These are phyloP conservation scores for Pyrenochaeta sp. DNA, from an alignment of 2,329 filamentous ascomycete species.

Conservation along the genomic window DNA sequence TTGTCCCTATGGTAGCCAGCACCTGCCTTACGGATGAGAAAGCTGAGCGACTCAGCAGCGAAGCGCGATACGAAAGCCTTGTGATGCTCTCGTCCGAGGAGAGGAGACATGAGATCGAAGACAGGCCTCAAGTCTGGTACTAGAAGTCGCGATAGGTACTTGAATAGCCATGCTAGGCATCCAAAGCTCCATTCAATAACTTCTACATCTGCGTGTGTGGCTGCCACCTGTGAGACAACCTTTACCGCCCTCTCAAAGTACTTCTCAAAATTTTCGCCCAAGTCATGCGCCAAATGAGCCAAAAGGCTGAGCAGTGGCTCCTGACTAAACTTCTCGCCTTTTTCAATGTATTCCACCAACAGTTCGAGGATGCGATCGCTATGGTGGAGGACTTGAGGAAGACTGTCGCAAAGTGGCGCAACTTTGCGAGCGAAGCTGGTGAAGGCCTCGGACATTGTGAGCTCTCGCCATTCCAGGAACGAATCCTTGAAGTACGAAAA, in stretches of 20 bases:
- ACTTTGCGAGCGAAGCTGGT: constrained; percentile 78
- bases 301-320: constrained; percentile 89
- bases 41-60: constrained; percentile 93
- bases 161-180: constrained; percentile 93
- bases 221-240: constrained; percentile 80
- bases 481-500: constrained; percentile 89
- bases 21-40: constrained; percentile 88
- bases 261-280: constrained; percentile 86
- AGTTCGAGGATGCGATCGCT: constrained; percentile 83
- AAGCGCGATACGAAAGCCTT: constrained; percentile 90
- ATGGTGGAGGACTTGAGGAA: constrained; percentile 91
- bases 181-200: constrained; percentile 99
- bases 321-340: constrained; percentile 79
- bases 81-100: constrained; percentile 83
- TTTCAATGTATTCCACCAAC: constrained; percentile 78
- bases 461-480: constrained; percentile 87
- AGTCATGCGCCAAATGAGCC: constrained; percentile 92
- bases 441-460: constrained; percentile 87
- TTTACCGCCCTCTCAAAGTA: constrained; percentile 80
- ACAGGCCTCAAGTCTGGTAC: constrained; percentile 86
- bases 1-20: constrained; percentile 76
- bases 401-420: constrained; percentile 81
- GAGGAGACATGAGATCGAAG: constrained; percentile 80
- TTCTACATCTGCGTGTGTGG: constrained; percentile 78
- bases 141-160: constrained; percentile 88